These are phyloP conservation scores for Penicillium sp. DNA, from an alignment of 2,329 filamentous ascomycete genomes.

Conservation along the genomic window DNA sequence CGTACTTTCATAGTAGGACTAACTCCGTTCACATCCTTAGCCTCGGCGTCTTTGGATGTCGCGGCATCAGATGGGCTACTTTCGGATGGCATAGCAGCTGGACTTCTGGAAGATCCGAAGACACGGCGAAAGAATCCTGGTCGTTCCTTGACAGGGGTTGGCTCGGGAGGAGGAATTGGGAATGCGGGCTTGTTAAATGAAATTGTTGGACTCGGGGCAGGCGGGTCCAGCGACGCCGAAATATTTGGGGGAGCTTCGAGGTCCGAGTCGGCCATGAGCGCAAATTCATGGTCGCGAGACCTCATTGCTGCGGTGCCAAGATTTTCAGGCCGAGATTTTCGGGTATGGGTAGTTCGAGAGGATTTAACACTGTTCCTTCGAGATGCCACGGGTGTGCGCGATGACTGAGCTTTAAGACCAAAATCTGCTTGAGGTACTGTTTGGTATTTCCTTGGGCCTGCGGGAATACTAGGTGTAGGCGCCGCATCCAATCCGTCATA, in stretches of 20 bases:
- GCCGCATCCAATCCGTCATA: conserved; percentile 73
- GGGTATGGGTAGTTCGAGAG: conserved; percentile 41
- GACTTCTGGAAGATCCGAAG: conserved; percentile 75
- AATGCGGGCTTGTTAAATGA: conserved; percentile 55
- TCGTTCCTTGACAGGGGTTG: conserved; percentile 65
- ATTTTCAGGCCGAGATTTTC: conserved; percentile 46
- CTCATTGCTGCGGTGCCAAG: conserved; percentile 43
- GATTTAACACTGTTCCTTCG: conserved; percentile 52
- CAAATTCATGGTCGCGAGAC: conserved; percentile 36
- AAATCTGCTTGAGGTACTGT: conserved; percentile 47
- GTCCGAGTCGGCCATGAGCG: conserved; percentile 30
- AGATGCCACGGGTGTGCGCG: conserved; percentile 40
- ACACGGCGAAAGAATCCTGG: conserved; percentile 92
- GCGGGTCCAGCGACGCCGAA: conserved; percentile 53
- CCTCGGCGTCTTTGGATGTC: conserved; percentile 32
- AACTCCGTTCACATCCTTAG: conserved; percentile 27
- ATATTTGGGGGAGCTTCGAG: conserved; percentile 46
- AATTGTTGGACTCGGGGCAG: conserved; percentile 59
- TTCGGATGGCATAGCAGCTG: conserved; percentile 32
- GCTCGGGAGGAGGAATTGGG: conserved; percentile 42
- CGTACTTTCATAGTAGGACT: conserved; percentile 31
- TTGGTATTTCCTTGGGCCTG: conserved; percentile 69
- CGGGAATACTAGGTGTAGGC: conserved; percentile 82
- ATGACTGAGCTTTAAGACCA: conserved; percentile 30
- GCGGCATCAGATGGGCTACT: conserved; percentile 26